These are phyloP conservation scores for Breviolum minutum DNA, from an alignment of 73 alveolate species.

Conservation along the genomic window DNA sequence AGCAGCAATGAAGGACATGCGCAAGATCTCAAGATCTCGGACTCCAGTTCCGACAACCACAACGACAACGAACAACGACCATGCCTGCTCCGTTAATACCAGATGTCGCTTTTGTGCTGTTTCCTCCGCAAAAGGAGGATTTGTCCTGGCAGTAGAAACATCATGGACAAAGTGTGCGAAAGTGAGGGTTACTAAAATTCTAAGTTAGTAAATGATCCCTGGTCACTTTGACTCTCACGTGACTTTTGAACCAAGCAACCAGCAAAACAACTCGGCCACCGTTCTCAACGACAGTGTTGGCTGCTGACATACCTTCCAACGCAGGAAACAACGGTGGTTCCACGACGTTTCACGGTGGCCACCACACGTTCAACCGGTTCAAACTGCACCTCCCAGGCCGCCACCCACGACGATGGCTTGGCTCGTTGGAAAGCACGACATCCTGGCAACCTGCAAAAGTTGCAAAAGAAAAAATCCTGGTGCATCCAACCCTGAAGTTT, in stretches of 20 bases:
- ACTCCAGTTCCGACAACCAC: no score
- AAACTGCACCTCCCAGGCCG: slow-evolving; percentile 60
- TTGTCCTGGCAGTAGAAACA: neutral
- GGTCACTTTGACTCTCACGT: no score
- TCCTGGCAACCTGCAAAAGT: slow-evolving; percentile 9
- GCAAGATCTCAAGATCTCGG: neutral
- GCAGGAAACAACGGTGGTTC: neutral
- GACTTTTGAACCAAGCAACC: neutral
- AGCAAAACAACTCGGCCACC: slow-evolving; percentile 95
- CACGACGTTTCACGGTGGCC: no score
- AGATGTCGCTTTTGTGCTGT: slow-evolving; percentile 95
- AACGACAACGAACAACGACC: neutral
- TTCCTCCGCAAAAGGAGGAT: slow-evolving; percentile 95
- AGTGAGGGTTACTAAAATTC: no score
- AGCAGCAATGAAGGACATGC: neutral
- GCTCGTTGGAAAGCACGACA: slow-evolving; percentile 54
- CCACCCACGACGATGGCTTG: slow-evolving; percentile 95
- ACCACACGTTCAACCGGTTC: neutral
- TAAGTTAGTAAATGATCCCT: no score
- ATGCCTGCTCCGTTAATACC: slow-evolving; percentile 95
- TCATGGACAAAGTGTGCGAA: neutral
- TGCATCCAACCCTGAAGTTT: no score
- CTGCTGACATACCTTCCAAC: slow-evolving; percentile 85
- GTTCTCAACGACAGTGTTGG: slow-evolving; percentile 93
- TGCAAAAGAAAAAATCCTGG: neutral